A percentile compares a stretch with the other conserved stretches of the same genome.
Conservation (phyloP, 148 eudicot genomes). For the Euryodendron excelsum region DNA sequence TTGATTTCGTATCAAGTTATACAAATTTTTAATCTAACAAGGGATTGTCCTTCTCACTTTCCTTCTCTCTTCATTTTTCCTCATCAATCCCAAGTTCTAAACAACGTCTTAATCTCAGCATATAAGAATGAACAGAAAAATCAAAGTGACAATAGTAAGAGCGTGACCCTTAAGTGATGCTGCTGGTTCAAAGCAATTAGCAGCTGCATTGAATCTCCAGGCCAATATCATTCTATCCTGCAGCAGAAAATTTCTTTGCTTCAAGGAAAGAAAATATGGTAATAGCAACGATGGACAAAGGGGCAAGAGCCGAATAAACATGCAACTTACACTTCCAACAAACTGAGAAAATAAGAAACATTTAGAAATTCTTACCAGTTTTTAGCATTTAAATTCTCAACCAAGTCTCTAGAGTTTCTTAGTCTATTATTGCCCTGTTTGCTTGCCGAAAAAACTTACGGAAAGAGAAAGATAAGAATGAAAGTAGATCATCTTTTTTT, state of each 20-base stretch:
- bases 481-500: too few relatives aligned
- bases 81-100: neutral
- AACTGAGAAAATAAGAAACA: neutral
- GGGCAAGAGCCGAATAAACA: neutral
- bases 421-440: too few relatives aligned
- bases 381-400: neutral
- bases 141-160: conserved; percentile 64
- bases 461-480: too few relatives aligned
- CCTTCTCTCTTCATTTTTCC: neutral
- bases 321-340: neutral
- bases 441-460: too few relatives aligned
- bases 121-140: neutral
- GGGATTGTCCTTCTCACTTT: neutral
- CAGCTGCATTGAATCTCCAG: conserved; percentile 76
- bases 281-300: conserved; percentile 6
- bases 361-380: neutral
- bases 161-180: conserved; percentile 81
- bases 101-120: neutral
- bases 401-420: neutral
- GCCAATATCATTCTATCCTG: conserved; percentile 91
- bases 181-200: conserved; percentile 88
- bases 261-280: neutral
- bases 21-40: too few relatives aligned
- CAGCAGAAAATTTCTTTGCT: neutral
- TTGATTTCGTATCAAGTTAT: neutral